Percentiles rank a stretch among this genome's conserved stretches.
Evolutionary conservation across 768 basidiomycete species (phyloP).

Genomic region (Fibroporia radiculosa): DNA sequence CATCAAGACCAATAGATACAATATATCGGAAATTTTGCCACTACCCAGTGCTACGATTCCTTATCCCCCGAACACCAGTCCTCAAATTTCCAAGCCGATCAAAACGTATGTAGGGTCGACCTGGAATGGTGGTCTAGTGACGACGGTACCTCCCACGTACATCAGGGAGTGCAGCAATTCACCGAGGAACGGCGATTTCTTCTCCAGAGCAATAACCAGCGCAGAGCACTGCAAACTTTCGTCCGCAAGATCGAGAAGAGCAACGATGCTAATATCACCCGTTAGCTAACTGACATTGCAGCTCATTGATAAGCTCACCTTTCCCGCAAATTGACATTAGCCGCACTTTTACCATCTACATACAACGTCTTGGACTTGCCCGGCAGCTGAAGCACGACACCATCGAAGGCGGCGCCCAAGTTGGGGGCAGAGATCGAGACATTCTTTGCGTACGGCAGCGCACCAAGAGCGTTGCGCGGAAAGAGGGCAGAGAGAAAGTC

Average conservation of each 20-base stretch:
- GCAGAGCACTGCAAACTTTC: constrained; percentile 73
- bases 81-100: constrained; percentile 69
- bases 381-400: constrained; percentile 69
- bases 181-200: constrained; percentile 60
- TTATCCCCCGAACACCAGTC: background rate
- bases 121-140: constrained; percentile 73
- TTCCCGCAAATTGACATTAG: constrained; percentile 73
- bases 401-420: constrained; percentile 65
- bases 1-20: constrained; percentile 1
- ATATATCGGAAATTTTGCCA: background rate
- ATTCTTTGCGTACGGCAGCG: constrained; percentile 66
- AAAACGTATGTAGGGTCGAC: constrained; percentile 74
- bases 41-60: background rate
- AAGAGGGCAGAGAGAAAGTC: constrained; percentile 76
- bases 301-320: constrained; percentile 39
- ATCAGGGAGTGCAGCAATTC: constrained; percentile 81
- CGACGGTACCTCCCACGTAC: constrained; percentile 85
- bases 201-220: constrained; percentile 74
- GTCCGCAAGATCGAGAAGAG: constrained; percentile 81
- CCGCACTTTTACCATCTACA: constrained; percentile 77
- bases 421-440: constrained; percentile 67
- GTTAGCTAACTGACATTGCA: constrained; percentile 5
- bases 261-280: constrained; percentile 57
- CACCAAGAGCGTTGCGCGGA: constrained; percentile 59
- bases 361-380: constrained; percentile 70